phyloP scores from a whole-genome alignment of 805 yeast genomes.

The Maudiozyma barnettii region DNA sequence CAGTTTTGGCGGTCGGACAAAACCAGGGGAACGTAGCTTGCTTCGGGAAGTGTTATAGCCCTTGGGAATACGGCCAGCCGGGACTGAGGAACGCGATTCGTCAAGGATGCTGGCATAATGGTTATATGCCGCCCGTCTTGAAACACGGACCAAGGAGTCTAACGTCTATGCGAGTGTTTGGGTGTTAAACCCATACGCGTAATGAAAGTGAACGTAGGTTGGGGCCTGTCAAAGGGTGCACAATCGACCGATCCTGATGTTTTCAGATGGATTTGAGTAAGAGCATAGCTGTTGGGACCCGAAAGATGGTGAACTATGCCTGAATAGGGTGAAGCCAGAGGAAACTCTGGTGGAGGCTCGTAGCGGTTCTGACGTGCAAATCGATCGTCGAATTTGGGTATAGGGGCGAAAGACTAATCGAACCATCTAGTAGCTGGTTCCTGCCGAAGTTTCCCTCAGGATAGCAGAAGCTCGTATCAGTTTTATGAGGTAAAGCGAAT shows the following conservation, averaged over 20 bases:
- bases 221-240: slow-evolving; percentile 27
- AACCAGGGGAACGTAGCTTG: slow-evolving; percentile 29
- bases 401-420: slow-evolving; percentile 31
- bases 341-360: slow-evolving; percentile 39
- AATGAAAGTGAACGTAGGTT: slow-evolving; percentile 33
- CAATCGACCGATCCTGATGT: slow-evolving; percentile 34
- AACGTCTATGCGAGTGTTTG: slow-evolving; percentile 35
- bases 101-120: slow-evolving; percentile 33
- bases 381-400: slow-evolving; percentile 38
- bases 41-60: slow-evolving; percentile 29
- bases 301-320: slow-evolving; percentile 38
- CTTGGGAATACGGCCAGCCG: slow-evolving; percentile 24
- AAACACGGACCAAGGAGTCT: slow-evolving; percentile 37
- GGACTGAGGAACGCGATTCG: slow-evolving; percentile 31
- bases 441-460: slow-evolving; percentile 38
- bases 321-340: slow-evolving; percentile 39
- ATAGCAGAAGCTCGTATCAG: slow-evolving; percentile 36
- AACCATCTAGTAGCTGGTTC: slow-evolving; percentile 37
- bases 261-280: slow-evolving; percentile 35
- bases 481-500: slow-evolving; percentile 35
- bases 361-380: slow-evolving; percentile 39
- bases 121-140: slow-evolving; percentile 32
- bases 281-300: slow-evolving; percentile 39
- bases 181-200: slow-evolving; percentile 35
- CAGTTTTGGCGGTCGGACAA: slow-evolving; percentile 32